Evolutionary conservation across 2,329 filamentous ascomycete species (phyloP).

Genomic region (Calonectria pteridis): DNA sequence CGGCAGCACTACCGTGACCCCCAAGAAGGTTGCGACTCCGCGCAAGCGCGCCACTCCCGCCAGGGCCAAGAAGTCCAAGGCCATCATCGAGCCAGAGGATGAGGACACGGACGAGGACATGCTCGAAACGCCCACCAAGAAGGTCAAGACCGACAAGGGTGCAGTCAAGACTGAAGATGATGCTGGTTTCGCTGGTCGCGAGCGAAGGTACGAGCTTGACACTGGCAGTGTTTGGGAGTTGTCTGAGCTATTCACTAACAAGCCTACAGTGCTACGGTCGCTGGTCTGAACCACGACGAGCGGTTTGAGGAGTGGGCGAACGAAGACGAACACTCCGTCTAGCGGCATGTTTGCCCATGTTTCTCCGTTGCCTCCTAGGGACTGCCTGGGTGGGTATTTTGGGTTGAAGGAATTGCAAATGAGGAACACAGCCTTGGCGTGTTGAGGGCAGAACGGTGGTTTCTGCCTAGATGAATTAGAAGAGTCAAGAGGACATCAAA

Average conservation of each 20-base stretch:
- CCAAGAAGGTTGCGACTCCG: conserved; percentile 36
- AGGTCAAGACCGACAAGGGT: conserved; percentile 42
- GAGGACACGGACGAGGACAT: conserved; percentile 31
- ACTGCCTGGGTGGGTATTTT: neutral
- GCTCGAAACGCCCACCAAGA: conserved; percentile 42
- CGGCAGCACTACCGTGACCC: conserved; percentile 21
- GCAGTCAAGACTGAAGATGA: conserved; percentile 36
- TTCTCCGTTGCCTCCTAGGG: neutral
- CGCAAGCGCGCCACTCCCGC: conserved; percentile 36
- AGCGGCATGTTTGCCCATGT: neutral
- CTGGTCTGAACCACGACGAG: neutral
- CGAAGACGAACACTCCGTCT: neutral
- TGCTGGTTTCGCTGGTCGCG: conserved; percentile 10
- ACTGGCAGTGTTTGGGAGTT: neutral
- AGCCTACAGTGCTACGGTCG: conserved; percentile 27
- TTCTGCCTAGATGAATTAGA: neutral
- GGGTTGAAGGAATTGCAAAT: too few relatives aligned
- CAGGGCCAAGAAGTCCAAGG: conserved; percentile 36
- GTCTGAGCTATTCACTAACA: neutral
- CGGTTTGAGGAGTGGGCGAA: conserved; percentile 30
- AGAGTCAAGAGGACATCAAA: neutral
- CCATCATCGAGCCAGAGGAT: conserved; percentile 26
- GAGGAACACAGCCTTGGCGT: neutral
- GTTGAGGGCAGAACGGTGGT: neutral
- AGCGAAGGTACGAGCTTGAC: conserved; percentile 33